These are phyloP conservation scores for Ceriops tagal DNA, from an alignment of 345 rosid genomes.

Conservation along the genomic window DNA sequence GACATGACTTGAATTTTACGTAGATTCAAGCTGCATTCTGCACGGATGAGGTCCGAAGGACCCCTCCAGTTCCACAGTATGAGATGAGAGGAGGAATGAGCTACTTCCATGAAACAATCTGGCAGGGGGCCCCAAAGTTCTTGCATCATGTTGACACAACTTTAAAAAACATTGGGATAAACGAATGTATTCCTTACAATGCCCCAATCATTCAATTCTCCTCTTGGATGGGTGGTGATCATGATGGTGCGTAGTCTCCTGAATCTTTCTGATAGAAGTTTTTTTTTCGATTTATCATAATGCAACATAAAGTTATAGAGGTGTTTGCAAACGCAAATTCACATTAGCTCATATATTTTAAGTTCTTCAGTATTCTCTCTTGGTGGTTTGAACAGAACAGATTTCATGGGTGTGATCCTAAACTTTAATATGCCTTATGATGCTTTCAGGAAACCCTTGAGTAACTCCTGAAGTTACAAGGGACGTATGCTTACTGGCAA, in stretches of 20 bases:
- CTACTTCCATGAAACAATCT: conserved; percentile 96
- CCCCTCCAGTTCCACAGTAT: conserved; percentile 98
- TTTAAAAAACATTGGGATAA: conserved; percentile 87
- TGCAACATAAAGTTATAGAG: not conserved
- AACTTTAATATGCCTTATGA: not conserved
- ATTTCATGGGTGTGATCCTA: not conserved
- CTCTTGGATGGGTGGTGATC: conserved; percentile 99
- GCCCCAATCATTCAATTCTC: conserved; percentile 98
- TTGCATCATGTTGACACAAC: conserved; percentile 98
- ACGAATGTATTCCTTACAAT: conserved; percentile 92
- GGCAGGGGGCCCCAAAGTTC: conserved; percentile 99
- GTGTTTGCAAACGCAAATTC: too few species aligned
- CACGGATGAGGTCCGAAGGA: conserved; percentile 98
- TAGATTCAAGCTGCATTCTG: conserved; percentile 99
- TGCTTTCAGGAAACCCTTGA: conserved; percentile 79
- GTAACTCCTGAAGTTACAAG: conserved; percentile 99
- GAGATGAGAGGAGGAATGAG: conserved; percentile 99
- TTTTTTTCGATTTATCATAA: not conserved
- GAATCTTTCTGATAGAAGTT: not conserved
- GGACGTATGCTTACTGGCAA: conserved; percentile 94
- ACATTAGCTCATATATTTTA: too few species aligned
- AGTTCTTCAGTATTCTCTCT: too few species aligned
- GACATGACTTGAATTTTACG: not conserved
- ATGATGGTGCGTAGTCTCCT: conserved; percentile 61
- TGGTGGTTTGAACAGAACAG: not conserved